phyloP scores from a whole-genome alignment of 1,284 basidiomycete species.

The Cutaneotrichosporon sp. region DNA sequence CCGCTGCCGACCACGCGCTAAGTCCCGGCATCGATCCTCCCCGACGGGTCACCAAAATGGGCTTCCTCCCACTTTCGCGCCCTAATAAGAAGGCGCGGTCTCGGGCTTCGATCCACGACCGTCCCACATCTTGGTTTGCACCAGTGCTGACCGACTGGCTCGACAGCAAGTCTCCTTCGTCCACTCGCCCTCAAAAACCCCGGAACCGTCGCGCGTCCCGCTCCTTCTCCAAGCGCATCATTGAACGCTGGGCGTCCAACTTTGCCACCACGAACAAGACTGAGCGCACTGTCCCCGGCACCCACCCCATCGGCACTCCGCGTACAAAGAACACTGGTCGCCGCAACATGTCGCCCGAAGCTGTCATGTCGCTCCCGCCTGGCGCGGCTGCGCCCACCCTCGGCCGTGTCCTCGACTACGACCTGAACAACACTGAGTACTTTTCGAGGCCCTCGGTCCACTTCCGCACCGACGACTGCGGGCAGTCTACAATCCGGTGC shows the following conservation, averaged over 20 bases:
- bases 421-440: background rate
- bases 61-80: constrained; percentile 9
- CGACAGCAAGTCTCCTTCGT: background rate
- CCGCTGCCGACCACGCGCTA: background rate
- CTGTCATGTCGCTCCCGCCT: constrained; percentile 15
- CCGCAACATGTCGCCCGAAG: background rate
- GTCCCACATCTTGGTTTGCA: constrained; percentile 1
- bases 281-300: background rate
- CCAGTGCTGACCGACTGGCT: constrained; percentile 7
- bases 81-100: constrained; percentile 9
- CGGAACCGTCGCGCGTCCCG: background rate
- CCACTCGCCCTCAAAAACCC: background rate
- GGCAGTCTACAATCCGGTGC: background rate
- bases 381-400: constrained; percentile 18
- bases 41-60: constrained; percentile 8
- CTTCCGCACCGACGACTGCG: background rate
- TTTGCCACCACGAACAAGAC: background rate
- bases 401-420: constrained; percentile 9
- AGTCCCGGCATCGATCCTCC: too few relatives aligned
- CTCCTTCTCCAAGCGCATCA: background rate
- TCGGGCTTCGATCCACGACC: background rate
- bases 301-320: constrained; percentile 3
- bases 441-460: constrained; percentile 6
- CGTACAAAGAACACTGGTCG: constrained; percentile 8
- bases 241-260: background rate